Conservation (phyloP, 345 rosid genomes). For the Eucalyptus tenuipes region DNA sequence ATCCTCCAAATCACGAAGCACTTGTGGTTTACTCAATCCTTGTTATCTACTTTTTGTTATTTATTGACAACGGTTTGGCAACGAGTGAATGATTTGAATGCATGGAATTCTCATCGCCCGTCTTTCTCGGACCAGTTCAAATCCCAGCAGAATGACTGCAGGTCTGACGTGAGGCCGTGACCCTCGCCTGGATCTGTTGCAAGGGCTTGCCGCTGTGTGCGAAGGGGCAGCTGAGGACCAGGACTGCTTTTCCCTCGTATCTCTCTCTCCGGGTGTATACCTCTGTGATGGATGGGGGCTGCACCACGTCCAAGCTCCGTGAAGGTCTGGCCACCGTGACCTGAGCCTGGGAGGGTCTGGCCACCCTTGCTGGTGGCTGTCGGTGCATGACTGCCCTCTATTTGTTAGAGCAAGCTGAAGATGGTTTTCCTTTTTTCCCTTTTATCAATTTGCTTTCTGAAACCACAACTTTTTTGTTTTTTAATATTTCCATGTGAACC, state of each 20-base stretch:
- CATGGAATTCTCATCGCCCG: not conserved
- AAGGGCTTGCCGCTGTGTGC: not conserved
- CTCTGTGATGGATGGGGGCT: not conserved
- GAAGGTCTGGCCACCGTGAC: no score
- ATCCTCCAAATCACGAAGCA: not conserved
- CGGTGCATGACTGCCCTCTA: no score
- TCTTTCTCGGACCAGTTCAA: not conserved
- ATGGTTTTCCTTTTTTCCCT: no score
- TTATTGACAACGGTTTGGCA: not conserved
- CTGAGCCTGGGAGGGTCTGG: no score
- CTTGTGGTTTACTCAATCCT: not conserved
- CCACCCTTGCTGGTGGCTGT: no score
- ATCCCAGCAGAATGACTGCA: not conserved
- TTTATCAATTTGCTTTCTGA: no score
- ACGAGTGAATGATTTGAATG: not conserved
- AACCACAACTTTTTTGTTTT: rapidly evolving
- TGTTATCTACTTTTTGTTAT: not conserved
- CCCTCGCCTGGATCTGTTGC: not conserved
- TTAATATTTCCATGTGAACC: no score
- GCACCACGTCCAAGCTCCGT: not conserved
- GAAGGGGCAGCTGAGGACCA: not conserved
- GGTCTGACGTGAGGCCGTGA: not conserved
- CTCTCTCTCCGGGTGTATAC: not conserved
- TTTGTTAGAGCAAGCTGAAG: no score
- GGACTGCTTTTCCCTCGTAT: not conserved